Evolutionary conservation across 176 grass and related monocot species (phyloP), one percentile per base, ranked within the genome.

Genomic region (Dactylis glomerata): DNA sequence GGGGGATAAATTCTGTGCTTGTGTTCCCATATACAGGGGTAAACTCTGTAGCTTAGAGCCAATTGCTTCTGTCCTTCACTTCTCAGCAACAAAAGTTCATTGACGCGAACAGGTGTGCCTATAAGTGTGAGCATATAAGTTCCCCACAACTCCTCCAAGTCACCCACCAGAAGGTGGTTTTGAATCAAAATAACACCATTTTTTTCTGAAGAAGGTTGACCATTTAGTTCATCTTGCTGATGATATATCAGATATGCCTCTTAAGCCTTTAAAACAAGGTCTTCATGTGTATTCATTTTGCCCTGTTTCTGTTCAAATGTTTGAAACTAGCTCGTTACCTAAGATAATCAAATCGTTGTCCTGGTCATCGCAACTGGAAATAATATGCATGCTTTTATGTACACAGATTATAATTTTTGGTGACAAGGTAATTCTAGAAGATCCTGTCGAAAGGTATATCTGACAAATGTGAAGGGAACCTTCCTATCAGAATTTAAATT

Each of bases 371-470:
- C 69, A 38, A 33, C 22, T 11, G 40, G 12, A 66, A 81, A 28
- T 88, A 77, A 81, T 64, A 61, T 73, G 51, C 27, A 76, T 82
- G 73, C 30, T 84, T 84, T 51, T 70, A 6, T 84, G 75, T 81
- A 32, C 78, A 83, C 90, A 97, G 95, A 90, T 97, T 91, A 77
- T 97, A 91, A 84, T 71, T 86, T 97, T 97, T 82, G 95, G 92
- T 54, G 90, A 97, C 88, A 94, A 90, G 86, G 84, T 94, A 82
- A 97, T 97, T 86, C 78, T 94, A 41, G 86, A 94, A 79, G 92
- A 92, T 80, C 92, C 92, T 55, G 54, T 94, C 12, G 90, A 94
- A 81, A 97, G 92, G 95, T 92, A 92, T 82, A 67, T 11, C 49
- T 31, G 16, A 34, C 22, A 81, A 52, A 17, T 75, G 37, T 24